Conservation (phyloP, 352 stramenopile species). For the Pythium insidiosum region DNA sequence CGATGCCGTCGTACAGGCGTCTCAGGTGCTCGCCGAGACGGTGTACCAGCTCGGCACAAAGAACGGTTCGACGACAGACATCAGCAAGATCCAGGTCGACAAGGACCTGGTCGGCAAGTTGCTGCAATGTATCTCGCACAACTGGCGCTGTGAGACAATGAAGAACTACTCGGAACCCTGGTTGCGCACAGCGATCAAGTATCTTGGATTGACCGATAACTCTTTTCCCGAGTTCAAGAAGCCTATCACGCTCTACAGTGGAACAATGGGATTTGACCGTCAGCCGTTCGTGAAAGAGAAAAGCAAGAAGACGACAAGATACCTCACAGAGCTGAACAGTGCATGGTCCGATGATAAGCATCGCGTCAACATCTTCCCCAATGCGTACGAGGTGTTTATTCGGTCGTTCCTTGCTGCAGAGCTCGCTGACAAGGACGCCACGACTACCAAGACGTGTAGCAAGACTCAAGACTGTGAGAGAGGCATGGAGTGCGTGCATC, state of each 20-base stretch:
- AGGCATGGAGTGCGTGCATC: slow-evolving; percentile 68
- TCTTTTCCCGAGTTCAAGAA: slow-evolving; percentile 43
- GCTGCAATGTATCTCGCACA: slow-evolving; percentile 40
- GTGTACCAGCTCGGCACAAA: slow-evolving; percentile 53
- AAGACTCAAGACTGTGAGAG: slow-evolving; percentile 48
- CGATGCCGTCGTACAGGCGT: slow-evolving; percentile 42
- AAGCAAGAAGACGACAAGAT: slow-evolving; percentile 19
- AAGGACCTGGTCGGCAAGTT: slow-evolving; percentile 43
- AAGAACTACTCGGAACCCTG: slow-evolving; percentile 51
- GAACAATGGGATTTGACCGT: slow-evolving; percentile 32
- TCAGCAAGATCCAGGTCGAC: slow-evolving; percentile 34
- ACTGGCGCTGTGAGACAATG: slow-evolving; percentile 76
- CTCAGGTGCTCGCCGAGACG: slow-evolving; percentile 66
- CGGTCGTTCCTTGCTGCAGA: slow-evolving; percentile 56
- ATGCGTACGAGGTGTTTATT: slow-evolving; percentile 76
- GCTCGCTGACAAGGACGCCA: slow-evolving; percentile 19
- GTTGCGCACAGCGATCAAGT: slow-evolving; percentile 59
- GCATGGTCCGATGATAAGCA: slow-evolving; percentile 48
- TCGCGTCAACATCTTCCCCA: slow-evolving; percentile 62
- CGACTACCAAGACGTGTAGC: slow-evolving; percentile 35
- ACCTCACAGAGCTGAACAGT: slow-evolving; percentile 39
- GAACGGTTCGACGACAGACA: slow-evolving; percentile 23
- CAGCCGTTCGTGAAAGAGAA: slow-evolving; percentile 38
- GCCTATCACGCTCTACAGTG: slow-evolving; percentile 50
- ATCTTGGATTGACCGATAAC: slow-evolving; percentile 32